Percentiles rank a stretch among this genome's conserved stretches.
phyloP scores from a whole-genome alignment of 257 asterid species.

The Prunella vulgaris region DNA sequence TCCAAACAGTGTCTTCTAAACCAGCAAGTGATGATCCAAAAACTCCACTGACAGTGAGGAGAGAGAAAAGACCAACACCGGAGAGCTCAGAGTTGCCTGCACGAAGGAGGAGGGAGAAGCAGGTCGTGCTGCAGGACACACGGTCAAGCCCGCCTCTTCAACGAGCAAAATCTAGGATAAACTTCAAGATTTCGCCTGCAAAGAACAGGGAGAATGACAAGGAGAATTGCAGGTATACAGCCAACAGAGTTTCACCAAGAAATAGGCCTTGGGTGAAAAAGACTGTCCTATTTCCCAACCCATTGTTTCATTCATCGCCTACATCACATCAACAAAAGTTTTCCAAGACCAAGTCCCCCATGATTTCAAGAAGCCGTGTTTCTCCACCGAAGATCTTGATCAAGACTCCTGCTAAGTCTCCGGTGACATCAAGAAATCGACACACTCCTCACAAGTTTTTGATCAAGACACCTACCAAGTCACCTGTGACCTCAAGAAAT shows the following conservation, averaged over 20 bases:
- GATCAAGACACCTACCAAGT: conserved; percentile 29
- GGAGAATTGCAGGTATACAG: conserved; percentile 58
- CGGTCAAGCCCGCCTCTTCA: conserved; percentile 43
- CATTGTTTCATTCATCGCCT: conserved; percentile 64
- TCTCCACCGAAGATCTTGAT: conserved; percentile 82
- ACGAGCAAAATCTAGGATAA: conserved; percentile 67
- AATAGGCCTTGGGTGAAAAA: conserved; percentile 80
- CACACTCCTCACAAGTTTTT: conserved; percentile 69
- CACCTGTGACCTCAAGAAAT: conserved; percentile 25
- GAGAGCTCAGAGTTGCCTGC: conserved; percentile 47
- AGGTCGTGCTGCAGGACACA: conserved; percentile 30
- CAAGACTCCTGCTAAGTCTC: conserved; percentile 66
- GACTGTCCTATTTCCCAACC: conserved; percentile 85
- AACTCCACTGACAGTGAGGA: conserved; percentile 52
- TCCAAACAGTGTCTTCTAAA: conserved; percentile 42
- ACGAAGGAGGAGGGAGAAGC: conserved; percentile 70
- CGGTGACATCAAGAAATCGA: conserved; percentile 32
- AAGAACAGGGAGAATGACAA: conserved; percentile 48
- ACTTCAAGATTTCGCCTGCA: conserved; percentile 67
- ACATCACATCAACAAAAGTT: conserved; percentile 41
- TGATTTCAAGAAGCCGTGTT: conserved; percentile 36
- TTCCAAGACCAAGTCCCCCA: conserved; percentile 57
- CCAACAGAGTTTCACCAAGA: conserved; percentile 82
- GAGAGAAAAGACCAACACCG: conserved; percentile 29
- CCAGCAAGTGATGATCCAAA: conserved; percentile 55